Base-by-base conservation (phyloP, 2,329 filamentous ascomycete species). In the Fusarium illudens region DNA sequence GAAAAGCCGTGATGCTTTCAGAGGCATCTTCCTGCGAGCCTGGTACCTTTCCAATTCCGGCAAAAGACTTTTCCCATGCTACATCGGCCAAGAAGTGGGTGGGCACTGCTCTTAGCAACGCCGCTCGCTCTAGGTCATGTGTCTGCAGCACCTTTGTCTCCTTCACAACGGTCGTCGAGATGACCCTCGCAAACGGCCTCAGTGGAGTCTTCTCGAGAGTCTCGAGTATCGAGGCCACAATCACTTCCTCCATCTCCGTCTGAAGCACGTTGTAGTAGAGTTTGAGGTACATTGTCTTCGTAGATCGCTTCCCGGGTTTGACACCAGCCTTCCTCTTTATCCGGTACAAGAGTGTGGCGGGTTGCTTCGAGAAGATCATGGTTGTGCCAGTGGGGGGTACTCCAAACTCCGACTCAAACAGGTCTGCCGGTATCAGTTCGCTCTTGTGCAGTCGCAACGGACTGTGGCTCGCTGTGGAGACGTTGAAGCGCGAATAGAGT, bases 401-500 rank as follows among this genome's bases (percentile, higher is more conserved):
- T 0, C 88, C 87, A 67, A 88, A 90, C 17, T 87, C 81, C 0
- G 92, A 87, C 13, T 87, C 84, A 64, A 92, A 95, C 1, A 89
- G 79, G 2, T 91, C 87, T 0, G 92, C 94, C 6, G 86, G 87
- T 12, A 90, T 79, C 1, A 99, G 85, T 54, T 88, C 84, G 67
- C 92, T 92, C 56, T 86, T 86, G 46, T 92, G 84, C 7, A 99
- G 81, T 4, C 91, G 87, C 10, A 98, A 78, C 0, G 96, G 96
- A 29, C 90, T 89, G 22, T 87, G 78, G 58, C 86, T 92, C 1
- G 93, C 91, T 0, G 94, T 94, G 12, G 93, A 94, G 54, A 99
- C 90, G 13, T 92, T 97, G 77, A 99, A 99, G 10, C 91, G 90
- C 0, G 94, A 97, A 75, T 96, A 96, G 0, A 98, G 84, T 0